Conservation (phyloP, 331 rosid genomes). For the Arachis monticola region DNA sequence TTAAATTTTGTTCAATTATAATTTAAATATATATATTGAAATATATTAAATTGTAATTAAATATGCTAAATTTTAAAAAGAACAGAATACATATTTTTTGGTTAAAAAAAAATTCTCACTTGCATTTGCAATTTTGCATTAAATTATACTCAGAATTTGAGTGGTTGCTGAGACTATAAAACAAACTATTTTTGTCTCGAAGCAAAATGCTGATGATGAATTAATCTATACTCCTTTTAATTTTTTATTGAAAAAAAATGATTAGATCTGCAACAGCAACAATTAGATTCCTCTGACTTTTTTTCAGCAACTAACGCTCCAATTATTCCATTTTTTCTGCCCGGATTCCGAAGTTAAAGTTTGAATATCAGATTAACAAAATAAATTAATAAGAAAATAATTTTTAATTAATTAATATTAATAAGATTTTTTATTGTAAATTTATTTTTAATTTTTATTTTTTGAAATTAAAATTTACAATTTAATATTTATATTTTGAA, state of each 20-base stretch:
- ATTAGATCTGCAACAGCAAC: constrained; percentile 47
- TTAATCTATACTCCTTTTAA: neutral
- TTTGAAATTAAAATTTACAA: no score
- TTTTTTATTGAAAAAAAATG: neutral
- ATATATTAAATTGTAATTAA: no score
- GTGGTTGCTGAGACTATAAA: constrained; percentile 13
- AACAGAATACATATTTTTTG: no score
- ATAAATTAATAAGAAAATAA: no score
- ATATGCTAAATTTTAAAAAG: no score
- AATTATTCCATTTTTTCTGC: constrained; percentile 37
- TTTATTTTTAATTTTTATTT: no score
- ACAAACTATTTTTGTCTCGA: constrained; percentile 20
- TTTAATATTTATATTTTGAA: no score
- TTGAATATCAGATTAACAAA: neutral
- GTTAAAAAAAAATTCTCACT: neutral
- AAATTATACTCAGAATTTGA: constrained; percentile 5
- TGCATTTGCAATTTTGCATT: neutral
- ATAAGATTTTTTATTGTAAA: no score
- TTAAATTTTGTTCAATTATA: no score
- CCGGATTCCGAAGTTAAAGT: constrained; percentile 27
- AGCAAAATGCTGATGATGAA: constrained; percentile 23
- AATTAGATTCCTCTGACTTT: constrained; percentile 38
- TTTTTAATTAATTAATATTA: no score
- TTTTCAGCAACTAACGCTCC: constrained; percentile 27
- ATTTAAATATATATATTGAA: no score